Base-by-base conservation (phyloP, 495 filamentous ascomycete genomes). In the Penicillium ucsense region DNA sequence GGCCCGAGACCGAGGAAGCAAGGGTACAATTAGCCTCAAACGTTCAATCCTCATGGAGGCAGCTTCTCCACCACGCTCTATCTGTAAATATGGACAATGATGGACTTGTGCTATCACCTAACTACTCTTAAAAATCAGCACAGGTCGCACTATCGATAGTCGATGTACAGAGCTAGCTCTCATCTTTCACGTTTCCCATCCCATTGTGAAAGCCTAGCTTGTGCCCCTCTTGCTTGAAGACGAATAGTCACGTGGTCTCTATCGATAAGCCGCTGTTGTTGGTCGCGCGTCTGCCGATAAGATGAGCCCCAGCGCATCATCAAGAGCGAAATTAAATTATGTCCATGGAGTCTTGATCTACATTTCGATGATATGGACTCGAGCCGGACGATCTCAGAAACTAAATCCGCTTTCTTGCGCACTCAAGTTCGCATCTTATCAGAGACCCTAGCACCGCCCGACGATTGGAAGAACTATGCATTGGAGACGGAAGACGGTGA, bases 321-420 rank as follows among this genome's bases (percentile, higher is more conserved):
- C 20, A 30, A 27, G 27, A 8, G 36, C 38, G 27, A 31, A 38
- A 8, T 10, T 34, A 30, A 35, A 44, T 2, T 8, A 36, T 35
- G 12, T 20, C 20, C 20, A 20, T 11, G 9, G 46, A 32, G 43
- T 44, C 31, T 28, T 48, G 40, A 28, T 43, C 32, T 30, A 27
- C 20, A 38, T 45, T 12, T 49, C 58, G 53, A 48, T 47, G 54
- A 47, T 30, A 78, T 77, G 73, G 61, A 72, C 45, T 63, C 64
- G 41, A 56, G 62, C 48, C 61, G 64, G 42, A 75, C 81, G 20
- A 73, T 86, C 48, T 66, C 79, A 43, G 70, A 78, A 48, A 62
- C 83, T 49, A 88, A 88, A 56, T 77, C 80, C 10, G 60, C 70
- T 52, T 87, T 86, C 54, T 72, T 87, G 29, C 61, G 75, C 39